Conservation (phyloP, 169 alveolate species). For the Nephromyces sp. region DNA sequence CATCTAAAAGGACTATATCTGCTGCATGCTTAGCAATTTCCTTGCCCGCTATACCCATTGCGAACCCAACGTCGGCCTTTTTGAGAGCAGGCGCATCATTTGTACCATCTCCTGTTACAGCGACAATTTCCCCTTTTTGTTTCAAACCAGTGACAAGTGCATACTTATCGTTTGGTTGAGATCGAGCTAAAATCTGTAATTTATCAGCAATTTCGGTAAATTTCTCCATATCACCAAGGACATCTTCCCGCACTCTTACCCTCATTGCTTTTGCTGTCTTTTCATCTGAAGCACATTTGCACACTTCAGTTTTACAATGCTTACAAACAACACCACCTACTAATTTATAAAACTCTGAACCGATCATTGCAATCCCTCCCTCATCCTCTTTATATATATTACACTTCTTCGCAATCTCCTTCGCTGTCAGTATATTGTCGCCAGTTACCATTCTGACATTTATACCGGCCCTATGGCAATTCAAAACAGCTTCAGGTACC, state of each 20-base stretch:
- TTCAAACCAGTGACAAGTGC: slow-evolving; percentile 53
- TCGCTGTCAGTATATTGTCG: slow-evolving; percentile 73
- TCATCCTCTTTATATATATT: slow-evolving; percentile 47
- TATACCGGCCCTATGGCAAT: slow-evolving; percentile 72
- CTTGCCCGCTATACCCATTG: slow-evolving; percentile 82
- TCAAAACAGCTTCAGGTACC: slow-evolving; percentile 69
- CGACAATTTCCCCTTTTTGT: slow-evolving; percentile 65
- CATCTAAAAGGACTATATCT: slow-evolving; percentile 77
- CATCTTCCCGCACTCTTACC: slow-evolving; percentile 51
- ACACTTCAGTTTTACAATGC: slow-evolving; percentile 39
- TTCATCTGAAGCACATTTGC: slow-evolving; percentile 45
- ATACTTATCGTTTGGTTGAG: slow-evolving; percentile 82
- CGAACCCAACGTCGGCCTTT: slow-evolving; percentile 86
- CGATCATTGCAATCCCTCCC: slow-evolving; percentile 38
- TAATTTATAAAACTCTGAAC: slow-evolving; percentile 26
- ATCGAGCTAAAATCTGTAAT: slow-evolving; percentile 75
- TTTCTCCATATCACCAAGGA: slow-evolving; percentile 52
- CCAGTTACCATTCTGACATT: slow-evolving; percentile 83
- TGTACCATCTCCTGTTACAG: slow-evolving; percentile 89
- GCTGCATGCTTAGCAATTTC: slow-evolving; percentile 86
- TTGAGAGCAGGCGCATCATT: slow-evolving; percentile 89
- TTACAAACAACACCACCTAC: slow-evolving; percentile 63
- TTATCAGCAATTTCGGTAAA: slow-evolving; percentile 42
- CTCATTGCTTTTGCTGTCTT: slow-evolving; percentile 44
- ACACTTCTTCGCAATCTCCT: slow-evolving; percentile 74